Base-by-base conservation (phyloP, 306 rosid genomes). In the Styphnolobium japonicum region DNA sequence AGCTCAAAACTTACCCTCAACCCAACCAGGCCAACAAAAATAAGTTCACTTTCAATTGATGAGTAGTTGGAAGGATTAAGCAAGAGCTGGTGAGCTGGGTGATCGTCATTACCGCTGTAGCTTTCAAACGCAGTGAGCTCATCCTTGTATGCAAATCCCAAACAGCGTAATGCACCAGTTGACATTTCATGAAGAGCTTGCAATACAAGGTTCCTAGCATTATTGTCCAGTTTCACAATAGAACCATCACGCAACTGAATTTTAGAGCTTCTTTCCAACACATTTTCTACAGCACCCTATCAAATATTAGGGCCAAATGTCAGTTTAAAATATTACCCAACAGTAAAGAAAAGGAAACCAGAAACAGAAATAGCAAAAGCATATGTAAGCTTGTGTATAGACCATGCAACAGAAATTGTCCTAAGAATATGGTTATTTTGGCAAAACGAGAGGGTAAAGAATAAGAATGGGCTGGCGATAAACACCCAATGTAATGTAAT, bases 91-190 rank as follows among this genome's bases (percentile, higher is more conserved):
- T 92, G 98, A 83, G 97, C 95, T 45, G 95, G 95, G 85, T 94
- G 97, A 27, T 92, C 97, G 25, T 92, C 98, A 64, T 82, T 89
- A 12, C 97, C 97, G 10, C 67, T 60, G 61, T 94, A 94, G 66
- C 66, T 64, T 73, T 67, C 81, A 58, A 94, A 92, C 64, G 33
- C 77, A 48, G 76, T 69, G 49, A 84, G 90, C 27, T 89, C 95
- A 33, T 89, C 97, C 84, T 92, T 92, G 91, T 87, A 94, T 51
- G 98, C 98, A 83, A 95, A 95, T 80, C 98, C 98, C 86, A 95
- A 86, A 85, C 97, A 92, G 31, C 98, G 93, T 65, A 95, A 83
- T 60, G 98, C 94, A 75, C 93, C 67, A 42, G 90, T 88, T n/a
- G 98, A 92, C 98, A 95, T 95, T 65, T 88, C 92, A 70, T 76